Evolutionary conservation across 495 filamentous ascomycete species (phyloP).

Genomic region (Aspergillus steynii): DNA sequence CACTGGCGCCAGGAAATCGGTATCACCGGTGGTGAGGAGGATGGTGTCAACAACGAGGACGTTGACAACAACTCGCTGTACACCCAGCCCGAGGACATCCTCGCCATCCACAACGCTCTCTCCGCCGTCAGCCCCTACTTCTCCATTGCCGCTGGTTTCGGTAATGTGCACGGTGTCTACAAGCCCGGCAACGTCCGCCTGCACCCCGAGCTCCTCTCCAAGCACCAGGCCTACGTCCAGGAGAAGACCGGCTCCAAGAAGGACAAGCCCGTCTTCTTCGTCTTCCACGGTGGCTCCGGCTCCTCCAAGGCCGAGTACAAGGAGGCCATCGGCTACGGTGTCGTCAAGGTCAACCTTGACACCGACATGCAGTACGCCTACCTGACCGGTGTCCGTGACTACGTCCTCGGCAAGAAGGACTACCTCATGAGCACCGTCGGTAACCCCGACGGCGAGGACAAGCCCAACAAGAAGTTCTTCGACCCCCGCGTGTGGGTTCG

Average conservation of each 20-base stretch:
- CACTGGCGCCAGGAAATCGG: conserved; percentile 66
- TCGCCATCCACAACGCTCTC: conserved; percentile 81
- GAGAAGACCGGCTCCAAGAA: conserved; percentile 65
- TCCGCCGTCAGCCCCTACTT: conserved; percentile 86
- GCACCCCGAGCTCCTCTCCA: conserved; percentile 87
- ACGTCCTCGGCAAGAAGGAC: conserved; percentile 90
- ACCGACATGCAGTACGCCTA: conserved; percentile 75
- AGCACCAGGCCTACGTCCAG: conserved; percentile 91
- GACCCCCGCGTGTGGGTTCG: conserved; percentile 76
- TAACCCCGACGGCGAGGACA: conserved; percentile 92
- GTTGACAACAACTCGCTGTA: conserved; percentile 96
- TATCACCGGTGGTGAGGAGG: conserved; percentile 94
- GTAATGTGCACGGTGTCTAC: conserved; percentile 99
- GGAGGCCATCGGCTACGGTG: conserved; percentile 86
- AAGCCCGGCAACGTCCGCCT: conserved; percentile 97
- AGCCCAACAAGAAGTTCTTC: conserved; percentile 99
- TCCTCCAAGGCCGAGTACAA: conserved; percentile 84
- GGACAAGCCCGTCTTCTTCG: conserved; percentile 94
- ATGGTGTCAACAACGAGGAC: conserved; percentile 70
- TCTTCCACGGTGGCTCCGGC: conserved; percentile 98
- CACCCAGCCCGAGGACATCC: conserved; percentile 96
- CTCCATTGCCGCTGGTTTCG: conserved; percentile 96
- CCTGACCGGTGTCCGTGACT: conserved; percentile 87
- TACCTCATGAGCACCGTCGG: conserved; percentile 84
- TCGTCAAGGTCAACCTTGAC: conserved; percentile 95